phyloP scores from a whole-genome alignment of 306 rosid genomes.

The Glycine tomentella region DNA sequence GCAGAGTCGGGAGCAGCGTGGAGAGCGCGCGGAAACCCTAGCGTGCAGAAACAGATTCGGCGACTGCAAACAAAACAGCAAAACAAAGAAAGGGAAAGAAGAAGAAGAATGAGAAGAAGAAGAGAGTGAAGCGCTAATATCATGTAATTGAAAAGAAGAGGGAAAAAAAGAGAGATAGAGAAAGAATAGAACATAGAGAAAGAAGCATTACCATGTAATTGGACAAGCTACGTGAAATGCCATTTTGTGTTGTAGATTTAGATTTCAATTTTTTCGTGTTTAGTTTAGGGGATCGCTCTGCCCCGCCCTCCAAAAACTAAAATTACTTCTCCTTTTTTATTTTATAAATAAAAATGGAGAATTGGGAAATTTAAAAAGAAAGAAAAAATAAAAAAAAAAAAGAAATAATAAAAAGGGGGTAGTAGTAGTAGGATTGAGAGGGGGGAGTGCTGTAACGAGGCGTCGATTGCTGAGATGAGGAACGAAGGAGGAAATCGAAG shows the following conservation, averaged over 20 bases:
- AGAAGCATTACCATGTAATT: slow-evolving; percentile 51
- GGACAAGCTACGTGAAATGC: slow-evolving; percentile 62
- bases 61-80: slow-evolving; percentile 38
- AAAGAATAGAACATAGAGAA: not conserved
- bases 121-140: not conserved
- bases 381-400: not conserved
- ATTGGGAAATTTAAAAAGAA: slow-evolving; percentile 20
- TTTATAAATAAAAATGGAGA: slow-evolving; percentile 17
- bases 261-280: slow-evolving; percentile 56
- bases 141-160: not conserved
- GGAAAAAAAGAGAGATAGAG: not conserved
- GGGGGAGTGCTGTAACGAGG: slow-evolving; percentile 41
- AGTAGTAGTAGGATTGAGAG: not conserved
- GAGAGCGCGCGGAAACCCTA: slow-evolving; percentile 53
- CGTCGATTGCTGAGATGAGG: slow-evolving; percentile 37
- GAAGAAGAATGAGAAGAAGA: not conserved
- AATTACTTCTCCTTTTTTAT: slow-evolving; percentile 40
- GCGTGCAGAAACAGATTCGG: slow-evolving; percentile 52
- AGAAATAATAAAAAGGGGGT: not conserved
- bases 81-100: too few species aligned
- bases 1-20: not conserved
- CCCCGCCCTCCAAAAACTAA: slow-evolving; percentile 17
- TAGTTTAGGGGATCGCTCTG: slow-evolving; percentile 46
- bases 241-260: slow-evolving; percentile 47
- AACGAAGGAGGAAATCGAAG: slow-evolving; percentile 42